Evolutionary conservation across 495 filamentous ascomycete genomes (phyloP).

Genomic region (Trichoderma virens): DNA sequence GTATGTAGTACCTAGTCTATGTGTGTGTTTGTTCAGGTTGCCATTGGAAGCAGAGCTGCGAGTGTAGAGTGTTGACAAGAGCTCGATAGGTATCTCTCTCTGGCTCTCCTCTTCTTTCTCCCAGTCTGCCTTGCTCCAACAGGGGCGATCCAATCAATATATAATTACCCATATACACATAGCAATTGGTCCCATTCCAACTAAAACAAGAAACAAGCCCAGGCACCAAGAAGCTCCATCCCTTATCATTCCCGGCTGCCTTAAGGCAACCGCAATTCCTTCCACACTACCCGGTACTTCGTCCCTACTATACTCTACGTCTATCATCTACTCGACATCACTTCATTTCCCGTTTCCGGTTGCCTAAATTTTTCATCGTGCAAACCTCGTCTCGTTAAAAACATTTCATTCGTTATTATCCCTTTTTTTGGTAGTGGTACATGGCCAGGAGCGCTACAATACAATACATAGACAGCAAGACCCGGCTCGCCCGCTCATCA

Average conservation of each 20-base stretch:
- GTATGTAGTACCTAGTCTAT: too few relatives aligned
- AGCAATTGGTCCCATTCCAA: not conserved
- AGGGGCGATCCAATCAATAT: too few relatives aligned
- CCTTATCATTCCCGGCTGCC: not conserved
- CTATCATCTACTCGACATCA: not conserved
- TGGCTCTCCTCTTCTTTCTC: too few relatives aligned
- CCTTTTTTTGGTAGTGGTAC: constrained; percentile 5
- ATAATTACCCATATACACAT: too few relatives aligned
- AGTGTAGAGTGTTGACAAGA: too few relatives aligned
- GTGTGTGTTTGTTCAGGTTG: too few relatives aligned
- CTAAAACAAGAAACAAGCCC: not conserved
- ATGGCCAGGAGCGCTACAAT: constrained; percentile 8
- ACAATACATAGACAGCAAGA: not conserved
- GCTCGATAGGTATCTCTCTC: too few relatives aligned
- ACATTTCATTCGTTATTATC: constrained; percentile 9
- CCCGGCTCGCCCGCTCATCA: not conserved
- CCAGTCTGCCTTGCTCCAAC: too few relatives aligned
- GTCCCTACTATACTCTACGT: too few relatives aligned
- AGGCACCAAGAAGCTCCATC: not conserved
- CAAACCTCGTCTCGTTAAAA: not conserved
- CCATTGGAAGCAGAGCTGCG: too few relatives aligned
- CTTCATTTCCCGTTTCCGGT: not conserved
- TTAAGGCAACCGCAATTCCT: not conserved
- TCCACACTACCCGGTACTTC: not conserved
- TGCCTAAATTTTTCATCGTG: not conserved